Percentiles rank a stretch among this genome's conserved stretches.
Evolutionary conservation across 2,329 filamentous ascomycete genomes (phyloP).

Genomic region (Alternaria brassicae): DNA sequence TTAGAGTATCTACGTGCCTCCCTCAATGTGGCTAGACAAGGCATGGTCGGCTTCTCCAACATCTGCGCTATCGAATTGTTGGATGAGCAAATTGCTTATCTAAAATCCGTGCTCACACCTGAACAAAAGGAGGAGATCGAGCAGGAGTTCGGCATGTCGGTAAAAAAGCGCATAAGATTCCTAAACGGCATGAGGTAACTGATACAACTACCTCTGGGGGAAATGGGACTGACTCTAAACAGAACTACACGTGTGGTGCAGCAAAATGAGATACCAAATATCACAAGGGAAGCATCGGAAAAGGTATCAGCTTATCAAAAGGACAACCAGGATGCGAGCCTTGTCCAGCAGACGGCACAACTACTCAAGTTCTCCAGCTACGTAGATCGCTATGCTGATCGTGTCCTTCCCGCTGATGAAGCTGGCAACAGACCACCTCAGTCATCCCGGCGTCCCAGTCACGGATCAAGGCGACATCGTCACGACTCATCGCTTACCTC

Average conservation of each 20-base stretch:
- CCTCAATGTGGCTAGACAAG: conserved; percentile 12
- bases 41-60: conserved; percentile 9
- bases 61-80: conserved; percentile 2
- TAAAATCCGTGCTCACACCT: not conserved
- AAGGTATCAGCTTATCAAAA: not conserved
- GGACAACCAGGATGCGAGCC: too few relatives aligned
- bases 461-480: not conserved
- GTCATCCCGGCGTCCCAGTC: not conserved
- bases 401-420: not conserved
- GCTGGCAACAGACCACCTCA: not conserved
- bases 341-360: not conserved
- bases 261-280: not conserved
- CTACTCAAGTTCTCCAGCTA: not conserved
- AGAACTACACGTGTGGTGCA: not conserved
- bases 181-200: not conserved
- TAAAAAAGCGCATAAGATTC: too few relatives aligned
- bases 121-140: not conserved
- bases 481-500: not conserved
- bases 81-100: not conserved
- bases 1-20: conserved; percentile 10
- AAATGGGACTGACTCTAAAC: not conserved
- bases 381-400: not conserved
- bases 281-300: not conserved
- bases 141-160: not conserved
- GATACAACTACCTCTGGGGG: not conserved